Evolutionary conservation across 176 grass and related monocot genomes (phyloP), one percentile per base, ranked within the genome.

Genomic region (Ensete glaucum): DNA sequence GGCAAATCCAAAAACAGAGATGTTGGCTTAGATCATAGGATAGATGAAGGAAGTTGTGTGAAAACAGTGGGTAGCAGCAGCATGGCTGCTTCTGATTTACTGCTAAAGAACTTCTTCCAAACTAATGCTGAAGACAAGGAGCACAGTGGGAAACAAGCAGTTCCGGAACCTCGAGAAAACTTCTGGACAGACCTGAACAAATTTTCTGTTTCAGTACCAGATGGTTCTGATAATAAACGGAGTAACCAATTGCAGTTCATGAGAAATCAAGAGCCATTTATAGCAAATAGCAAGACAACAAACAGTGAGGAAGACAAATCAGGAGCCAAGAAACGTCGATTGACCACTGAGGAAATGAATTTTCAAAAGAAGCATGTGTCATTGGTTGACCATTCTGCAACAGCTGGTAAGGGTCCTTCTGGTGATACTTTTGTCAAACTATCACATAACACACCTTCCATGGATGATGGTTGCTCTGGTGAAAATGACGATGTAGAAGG

Each of bases 401-500:
- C 74, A 58, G 76, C 81, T 21, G 87, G 89, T 74, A 91, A 91
- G 81, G 80, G 68, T 82, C 86, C 89, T 71, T 70, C 83, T 19
- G 82, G 88, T 72, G 85, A 68, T 77, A 69, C 25, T 50, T 69
- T 69, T 17, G 71, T 76, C 0, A 96, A 84, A 83, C 86, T 82
- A 58, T 77, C 87, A 13, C 92, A 88, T 29, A 79, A 89, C 67
- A 92, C 92, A 75, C 83, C 92, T 82, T 92, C 83, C 27, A 92
- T 85, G 0, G 92, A 89, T 54, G 92, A 96, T 56, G 89, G 89
- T 77, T 96, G 89, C 27, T 89, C 90, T 20, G 92, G 92, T 82
- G 92, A 96, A 85, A 96, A 96, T 73, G 92, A 96, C 54, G 92
- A 96, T 81, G 89, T 90, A 54, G 87, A 78, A 22, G 92, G 92